These are phyloP conservation scores for Paecilomyces sp. DNA, from an alignment of 2,329 filamentous ascomycete species.

Conservation along the genomic window DNA sequence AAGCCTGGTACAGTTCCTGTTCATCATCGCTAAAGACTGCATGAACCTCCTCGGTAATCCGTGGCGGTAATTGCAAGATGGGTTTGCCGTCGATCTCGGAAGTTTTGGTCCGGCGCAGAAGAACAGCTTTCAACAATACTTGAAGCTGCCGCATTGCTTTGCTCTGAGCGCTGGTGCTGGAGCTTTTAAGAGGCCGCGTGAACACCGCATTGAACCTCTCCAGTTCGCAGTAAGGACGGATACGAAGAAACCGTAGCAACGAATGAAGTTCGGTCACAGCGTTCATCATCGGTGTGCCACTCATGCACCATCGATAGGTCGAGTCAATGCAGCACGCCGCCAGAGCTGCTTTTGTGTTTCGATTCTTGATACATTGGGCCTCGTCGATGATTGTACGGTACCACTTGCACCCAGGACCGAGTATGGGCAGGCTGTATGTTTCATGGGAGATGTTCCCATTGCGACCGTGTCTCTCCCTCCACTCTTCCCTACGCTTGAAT, in stretches of 20 bases:
- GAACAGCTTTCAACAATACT: constrained; percentile 67
- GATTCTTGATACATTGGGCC: constrained; percentile 75
- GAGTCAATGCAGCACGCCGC: constrained; percentile 55
- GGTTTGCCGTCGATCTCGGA: constrained; percentile 73
- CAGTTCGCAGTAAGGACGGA: constrained; percentile 65
- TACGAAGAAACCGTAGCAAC: constrained; percentile 67
- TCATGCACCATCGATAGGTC: constrained; percentile 64
- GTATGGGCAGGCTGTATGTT: constrained; percentile 45
- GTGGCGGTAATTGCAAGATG: constrained; percentile 61
- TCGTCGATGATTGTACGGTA: constrained; percentile 71
- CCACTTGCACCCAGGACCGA: constrained; percentile 56
- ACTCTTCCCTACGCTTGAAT: constrained; percentile 52
- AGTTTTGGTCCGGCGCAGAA: constrained; percentile 75
- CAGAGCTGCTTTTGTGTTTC: constrained; percentile 53
- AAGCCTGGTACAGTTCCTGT: constrained; percentile 53
- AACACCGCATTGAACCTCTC: constrained; percentile 55
- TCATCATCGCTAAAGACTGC: constrained; percentile 64
- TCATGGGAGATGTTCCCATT: constrained; percentile 25
- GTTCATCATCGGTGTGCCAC: constrained; percentile 87
- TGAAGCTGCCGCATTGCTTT: constrained; percentile 65
- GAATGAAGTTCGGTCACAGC: constrained; percentile 70
- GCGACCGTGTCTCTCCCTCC: constrained; percentile 43
- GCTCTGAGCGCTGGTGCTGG: constrained; percentile 22
- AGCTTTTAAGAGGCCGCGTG: constrained; percentile 44
- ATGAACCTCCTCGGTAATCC: constrained; percentile 54